A percentile compares a stretch with the other conserved stretches of the same genome.
These are phyloP conservation scores for Vicia sativa DNA, from an alignment of 306 rosid genomes.

Conservation along the genomic window DNA sequence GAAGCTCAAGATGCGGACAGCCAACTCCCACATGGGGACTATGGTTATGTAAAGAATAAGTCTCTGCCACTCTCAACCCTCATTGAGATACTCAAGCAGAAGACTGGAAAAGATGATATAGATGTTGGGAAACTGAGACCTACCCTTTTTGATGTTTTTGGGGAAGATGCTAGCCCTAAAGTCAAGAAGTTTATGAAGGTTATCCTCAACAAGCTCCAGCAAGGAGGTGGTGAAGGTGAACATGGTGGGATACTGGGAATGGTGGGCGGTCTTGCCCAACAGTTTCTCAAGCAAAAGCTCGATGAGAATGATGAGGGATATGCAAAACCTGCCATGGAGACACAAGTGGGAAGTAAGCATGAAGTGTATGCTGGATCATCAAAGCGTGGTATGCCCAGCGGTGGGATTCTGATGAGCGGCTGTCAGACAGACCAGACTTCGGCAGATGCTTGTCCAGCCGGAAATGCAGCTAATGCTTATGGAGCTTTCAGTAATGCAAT, in stretches of 20 bases:
- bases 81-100: conserved; percentile 86
- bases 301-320: conserved; percentile 73
- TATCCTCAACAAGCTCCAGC: conserved; percentile 60
- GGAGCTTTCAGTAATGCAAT: conserved; percentile 94
- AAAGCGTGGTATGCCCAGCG: conserved; percentile 55
- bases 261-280: conserved; percentile 88
- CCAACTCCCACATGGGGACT: conserved; percentile 49
- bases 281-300: conserved; percentile 76
- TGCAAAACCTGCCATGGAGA: conserved; percentile 70
- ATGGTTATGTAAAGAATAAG: conserved; percentile 59
- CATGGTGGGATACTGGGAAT: conserved; percentile 66
- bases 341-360: conserved; percentile 62
- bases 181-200: conserved; percentile 98
- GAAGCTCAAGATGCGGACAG: conserved; percentile 49
- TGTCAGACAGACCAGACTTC: conserved; percentile 89
- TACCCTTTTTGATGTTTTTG: conserved; percentile 83
- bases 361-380: conserved; percentile 82
- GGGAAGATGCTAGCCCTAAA: conserved; percentile 95
- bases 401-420: conserved; percentile 86
- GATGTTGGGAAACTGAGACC: conserved; percentile 90
- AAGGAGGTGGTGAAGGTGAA: conserved; percentile 42
- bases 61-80: conserved; percentile 81
- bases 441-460: conserved; percentile 83
- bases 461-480: conserved; percentile 60
- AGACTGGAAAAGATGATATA: conserved; percentile 87